phyloP scores from a whole-genome alignment of 2,329 filamentous ascomycete species.

The Paracoccidioides lutzii region DNA sequence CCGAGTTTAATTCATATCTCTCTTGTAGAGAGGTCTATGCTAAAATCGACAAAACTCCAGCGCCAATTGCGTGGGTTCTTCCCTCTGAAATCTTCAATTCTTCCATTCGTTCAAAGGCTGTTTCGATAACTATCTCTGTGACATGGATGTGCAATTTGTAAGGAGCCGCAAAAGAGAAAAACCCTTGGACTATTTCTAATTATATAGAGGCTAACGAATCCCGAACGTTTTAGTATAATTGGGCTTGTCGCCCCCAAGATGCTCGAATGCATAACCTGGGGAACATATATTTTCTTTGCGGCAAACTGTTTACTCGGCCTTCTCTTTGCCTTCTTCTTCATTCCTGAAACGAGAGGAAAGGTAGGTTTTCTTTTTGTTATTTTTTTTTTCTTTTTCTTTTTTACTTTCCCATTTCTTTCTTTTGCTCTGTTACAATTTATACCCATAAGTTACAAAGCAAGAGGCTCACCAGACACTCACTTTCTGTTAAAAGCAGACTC shows the following conservation, averaged over 20 bases:
- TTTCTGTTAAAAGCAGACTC: conserved; percentile 21
- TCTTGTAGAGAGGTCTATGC: not conserved
- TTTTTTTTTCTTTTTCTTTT: not conserved
- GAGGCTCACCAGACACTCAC: too few relatives aligned
- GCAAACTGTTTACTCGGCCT: conserved; percentile 26
- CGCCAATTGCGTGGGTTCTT: conserved; percentile 28
- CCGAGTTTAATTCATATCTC: not conserved
- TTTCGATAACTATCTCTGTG: conserved; percentile 27
- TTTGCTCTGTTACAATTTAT: too few relatives aligned
- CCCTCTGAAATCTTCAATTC: conserved; percentile 29
- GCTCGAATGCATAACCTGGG: conserved; percentile 26
- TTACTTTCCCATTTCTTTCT: not conserved
- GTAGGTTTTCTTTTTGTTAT: conserved; percentile 9
- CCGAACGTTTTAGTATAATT: conserved; percentile 18
- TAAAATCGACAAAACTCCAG: conserved; percentile 10
- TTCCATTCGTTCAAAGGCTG: conserved; percentile 26
- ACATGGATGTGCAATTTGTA: conserved; percentile 31
- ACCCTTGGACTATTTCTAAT: not conserved
- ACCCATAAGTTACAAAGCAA: too few relatives aligned
- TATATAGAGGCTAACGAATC: not conserved
- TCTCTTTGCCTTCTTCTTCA: conserved; percentile 23
- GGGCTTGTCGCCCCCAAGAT: conserved; percentile 27
- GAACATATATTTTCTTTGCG: conserved; percentile 30
- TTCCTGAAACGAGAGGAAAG: conserved; percentile 26
- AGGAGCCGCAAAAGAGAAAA: conserved; percentile 6